Percentiles rank a stretch among this genome's conserved stretches.
Evolutionary conservation across 1,139 yeast genomes (phyloP).

Genomic region (Zygosaccharomyces pseudobailii): DNA sequence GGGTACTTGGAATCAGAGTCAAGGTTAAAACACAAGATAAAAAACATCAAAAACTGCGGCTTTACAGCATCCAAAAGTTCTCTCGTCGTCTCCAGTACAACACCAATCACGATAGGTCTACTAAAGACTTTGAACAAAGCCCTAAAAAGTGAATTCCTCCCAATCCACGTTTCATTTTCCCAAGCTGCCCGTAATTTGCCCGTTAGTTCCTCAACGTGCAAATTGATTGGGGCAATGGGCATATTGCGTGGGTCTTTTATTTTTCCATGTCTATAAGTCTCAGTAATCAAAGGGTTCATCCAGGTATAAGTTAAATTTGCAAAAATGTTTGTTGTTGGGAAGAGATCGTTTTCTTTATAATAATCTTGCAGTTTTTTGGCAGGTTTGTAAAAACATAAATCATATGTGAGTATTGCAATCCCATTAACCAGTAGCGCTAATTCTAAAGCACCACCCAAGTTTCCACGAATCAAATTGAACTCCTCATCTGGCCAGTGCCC

Average conservation of each 20-base stretch:
- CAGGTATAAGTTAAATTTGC: conserved; percentile 53
- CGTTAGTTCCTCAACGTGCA: conserved; percentile 42
- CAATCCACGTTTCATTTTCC: conserved; percentile 35
- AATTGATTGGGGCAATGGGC: conserved; percentile 49
- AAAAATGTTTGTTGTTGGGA: conserved; percentile 44
- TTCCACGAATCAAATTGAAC: conserved; percentile 29
- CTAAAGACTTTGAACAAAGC: conserved; percentile 51
- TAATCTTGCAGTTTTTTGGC: conserved; percentile 42
- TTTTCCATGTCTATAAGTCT: conserved; percentile 44
- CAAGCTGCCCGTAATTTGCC: conserved; percentile 36
- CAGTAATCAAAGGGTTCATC: conserved; percentile 54
- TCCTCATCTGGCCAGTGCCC: conserved; percentile 23
- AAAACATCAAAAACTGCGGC: conserved; percentile 51
- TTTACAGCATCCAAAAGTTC: conserved; percentile 46
- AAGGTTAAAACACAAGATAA: conserved; percentile 45
- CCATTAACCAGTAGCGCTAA: conserved; percentile 33
- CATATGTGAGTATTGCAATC: conserved; percentile 38
- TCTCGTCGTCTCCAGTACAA: conserved; percentile 43
- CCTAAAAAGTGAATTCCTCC: conserved; percentile 38
- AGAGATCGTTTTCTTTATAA: conserved; percentile 33
- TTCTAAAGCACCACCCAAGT: conserved; percentile 24
- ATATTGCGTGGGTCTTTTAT: conserved; percentile 48
- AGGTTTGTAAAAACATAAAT: conserved; percentile 41
- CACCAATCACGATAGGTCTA: conserved; percentile 39
- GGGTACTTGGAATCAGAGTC: conserved; percentile 34